Percentiles rank a stretch among this genome's conserved stretches.
Conservation (phyloP, 2,329 filamentous ascomycete genomes). For the Rhinocladiella similis region DNA sequence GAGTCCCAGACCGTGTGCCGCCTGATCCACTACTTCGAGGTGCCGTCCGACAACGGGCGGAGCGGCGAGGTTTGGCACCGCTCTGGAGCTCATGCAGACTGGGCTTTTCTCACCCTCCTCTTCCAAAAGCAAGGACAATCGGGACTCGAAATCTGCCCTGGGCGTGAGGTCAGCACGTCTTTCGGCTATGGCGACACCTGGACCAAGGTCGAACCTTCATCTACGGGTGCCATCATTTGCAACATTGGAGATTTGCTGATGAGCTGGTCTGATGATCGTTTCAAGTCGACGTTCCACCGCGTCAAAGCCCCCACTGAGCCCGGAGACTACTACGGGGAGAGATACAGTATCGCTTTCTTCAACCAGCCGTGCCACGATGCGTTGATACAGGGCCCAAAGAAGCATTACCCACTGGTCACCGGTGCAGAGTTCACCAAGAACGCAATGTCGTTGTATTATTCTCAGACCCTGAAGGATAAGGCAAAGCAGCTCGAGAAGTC, state of each 20-base stretch:
- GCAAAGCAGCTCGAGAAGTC: slow-evolving; percentile 23
- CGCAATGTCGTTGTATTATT: slow-evolving; percentile 59
- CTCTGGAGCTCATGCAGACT: slow-evolving; percentile 65
- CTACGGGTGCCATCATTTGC: slow-evolving; percentile 58
- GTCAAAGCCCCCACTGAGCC: slow-evolving; percentile 61
- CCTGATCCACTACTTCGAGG: slow-evolving; percentile 59
- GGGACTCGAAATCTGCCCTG: slow-evolving; percentile 43
- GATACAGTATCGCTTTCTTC: slow-evolving; percentile 67
- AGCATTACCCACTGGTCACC: slow-evolving; percentile 63
- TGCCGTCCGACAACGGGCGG: slow-evolving; percentile 32
- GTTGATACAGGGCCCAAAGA: slow-evolving; percentile 59
- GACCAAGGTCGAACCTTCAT: slow-evolving; percentile 60
- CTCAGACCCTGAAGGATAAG: slow-evolving; percentile 52
- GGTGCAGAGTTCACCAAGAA: slow-evolving; percentile 60
- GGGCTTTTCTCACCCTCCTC: slow-evolving; percentile 62
- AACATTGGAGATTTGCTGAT: slow-evolving; percentile 68
- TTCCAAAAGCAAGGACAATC: slow-evolving; percentile 62
- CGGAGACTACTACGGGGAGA: slow-evolving; percentile 56
- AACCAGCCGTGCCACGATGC: slow-evolving; percentile 62
- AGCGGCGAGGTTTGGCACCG: slow-evolving; percentile 52
- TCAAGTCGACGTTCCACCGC: slow-evolving; percentile 66
- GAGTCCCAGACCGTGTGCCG: slow-evolving; percentile 57
- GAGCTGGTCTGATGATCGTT: slow-evolving; percentile 66
- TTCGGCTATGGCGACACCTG: slow-evolving; percentile 61
- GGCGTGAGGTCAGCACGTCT: slow-evolving; percentile 58